Evolutionary conservation across 2,329 filamentous ascomycete species (phyloP).

Genomic region (Botrytis paeoniae): DNA sequence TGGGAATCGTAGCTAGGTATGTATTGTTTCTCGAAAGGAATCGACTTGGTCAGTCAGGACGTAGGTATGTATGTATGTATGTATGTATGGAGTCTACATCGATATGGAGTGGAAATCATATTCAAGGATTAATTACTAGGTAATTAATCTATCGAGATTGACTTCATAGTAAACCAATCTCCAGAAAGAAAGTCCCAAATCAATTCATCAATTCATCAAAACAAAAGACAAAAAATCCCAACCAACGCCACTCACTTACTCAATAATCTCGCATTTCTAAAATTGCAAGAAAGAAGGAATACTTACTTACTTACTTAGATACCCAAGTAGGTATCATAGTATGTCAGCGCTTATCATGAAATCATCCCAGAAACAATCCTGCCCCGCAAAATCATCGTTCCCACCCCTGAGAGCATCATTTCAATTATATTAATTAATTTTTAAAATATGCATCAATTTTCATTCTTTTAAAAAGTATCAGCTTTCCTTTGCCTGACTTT

Average conservation of each 20-base stretch:
- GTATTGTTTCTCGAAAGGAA: neutral
- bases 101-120: too few species aligned
- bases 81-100: too few species aligned
- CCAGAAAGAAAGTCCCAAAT: neutral
- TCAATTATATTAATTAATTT: conserved; percentile 7
- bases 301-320: neutral
- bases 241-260: neutral
- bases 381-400: neutral
- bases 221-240: neutral
- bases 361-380: neutral
- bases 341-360: neutral
- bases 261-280: neutral
- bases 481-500: neutral
- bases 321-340: neutral
- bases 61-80: neutral
- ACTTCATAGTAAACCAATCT: neutral
- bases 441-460: neutral
- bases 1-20: neutral
- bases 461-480: neutral
- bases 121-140: neutral
- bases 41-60: neutral
- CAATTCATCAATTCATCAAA: neutral
- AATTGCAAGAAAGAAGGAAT: neutral
- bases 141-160: neutral
- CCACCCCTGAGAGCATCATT: neutral